phyloP scores from a whole-genome alignment of 1,284 basidiomycete species.

The Marasmius tenuissimus region DNA sequence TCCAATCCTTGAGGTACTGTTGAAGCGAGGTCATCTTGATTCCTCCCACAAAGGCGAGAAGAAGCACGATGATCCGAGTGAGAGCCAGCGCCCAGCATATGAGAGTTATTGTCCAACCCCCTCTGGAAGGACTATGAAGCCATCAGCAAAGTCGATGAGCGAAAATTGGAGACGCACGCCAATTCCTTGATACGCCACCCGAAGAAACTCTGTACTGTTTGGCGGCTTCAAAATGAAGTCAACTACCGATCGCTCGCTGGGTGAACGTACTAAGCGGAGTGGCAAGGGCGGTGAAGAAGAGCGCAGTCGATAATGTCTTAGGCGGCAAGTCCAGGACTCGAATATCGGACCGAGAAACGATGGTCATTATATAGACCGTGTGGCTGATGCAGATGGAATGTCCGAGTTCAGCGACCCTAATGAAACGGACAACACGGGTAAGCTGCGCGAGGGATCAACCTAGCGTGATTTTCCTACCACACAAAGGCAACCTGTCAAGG shows the following conservation, averaged over 20 bases:
- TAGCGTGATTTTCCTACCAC: background rate
- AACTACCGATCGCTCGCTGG: too few species aligned
- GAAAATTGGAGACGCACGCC: background rate
- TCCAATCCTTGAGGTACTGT: background rate
- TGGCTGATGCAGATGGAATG: slow-evolving; percentile 8
- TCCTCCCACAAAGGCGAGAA: background rate
- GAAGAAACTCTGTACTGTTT: background rate
- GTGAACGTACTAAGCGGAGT: background rate
- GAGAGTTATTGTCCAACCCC: background rate
- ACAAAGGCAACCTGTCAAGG: background rate
- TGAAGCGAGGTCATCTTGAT: background rate
- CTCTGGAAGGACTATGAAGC: background rate
- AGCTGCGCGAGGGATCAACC: background rate
- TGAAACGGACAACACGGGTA: background rate
- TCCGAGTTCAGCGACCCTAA: slow-evolving; percentile 7
- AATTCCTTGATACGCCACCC: background rate
- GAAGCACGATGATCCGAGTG: background rate
- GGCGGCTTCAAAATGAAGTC: background rate
- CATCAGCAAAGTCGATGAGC: background rate
- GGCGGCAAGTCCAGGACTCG: background rate
- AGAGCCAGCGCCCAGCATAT: background rate
- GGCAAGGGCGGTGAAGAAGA: background rate
- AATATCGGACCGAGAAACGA: background rate
- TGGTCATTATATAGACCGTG: slow-evolving; percentile 1
- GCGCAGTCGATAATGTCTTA: background rate